Evolutionary conservation across 106 monocot species (phyloP).

Genomic region (Narthecium ossifragum): DNA sequence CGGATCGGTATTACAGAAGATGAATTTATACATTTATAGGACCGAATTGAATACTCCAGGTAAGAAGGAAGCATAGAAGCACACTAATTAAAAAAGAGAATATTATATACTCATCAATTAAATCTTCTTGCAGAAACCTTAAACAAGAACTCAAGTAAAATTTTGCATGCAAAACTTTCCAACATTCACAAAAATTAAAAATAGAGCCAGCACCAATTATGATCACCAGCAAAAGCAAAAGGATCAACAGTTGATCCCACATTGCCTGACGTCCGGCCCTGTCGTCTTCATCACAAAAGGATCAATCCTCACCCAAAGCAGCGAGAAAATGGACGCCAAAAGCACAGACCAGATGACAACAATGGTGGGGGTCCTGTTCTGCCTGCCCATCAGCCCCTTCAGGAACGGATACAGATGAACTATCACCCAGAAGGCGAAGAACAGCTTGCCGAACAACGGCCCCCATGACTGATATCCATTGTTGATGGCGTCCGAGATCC

Average conservation of each 20-base stretch:
- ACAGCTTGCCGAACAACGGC: constrained; percentile 79
- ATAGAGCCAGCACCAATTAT: too few species aligned
- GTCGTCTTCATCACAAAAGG: constrained; percentile 53
- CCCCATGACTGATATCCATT: constrained; percentile 84
- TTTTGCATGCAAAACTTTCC: too few species aligned
- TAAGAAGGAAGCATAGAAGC: too few species aligned
- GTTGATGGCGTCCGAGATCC: constrained; percentile 74
- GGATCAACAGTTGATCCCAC: constrained; percentile 75
- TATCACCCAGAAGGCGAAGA: constrained; percentile 92
- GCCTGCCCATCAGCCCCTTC: constrained; percentile 86
- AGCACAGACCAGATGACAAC: constrained; percentile 88
- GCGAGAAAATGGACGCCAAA: constrained; percentile 78
- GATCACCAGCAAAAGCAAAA: too few species aligned
- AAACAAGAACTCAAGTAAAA: too few species aligned
- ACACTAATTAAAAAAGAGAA: too few species aligned
- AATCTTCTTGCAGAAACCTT: too few species aligned
- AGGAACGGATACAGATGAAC: constrained; percentile 92
- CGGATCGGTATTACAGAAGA: too few species aligned
- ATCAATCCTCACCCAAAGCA: constrained; percentile 92
- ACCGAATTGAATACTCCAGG: too few species aligned
- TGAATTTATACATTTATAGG: too few species aligned
- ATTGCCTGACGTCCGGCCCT: constrained; percentile 60
- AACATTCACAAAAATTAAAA: too few species aligned
- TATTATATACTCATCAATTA: too few species aligned
- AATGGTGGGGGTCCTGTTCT: constrained; percentile 87